Evolutionary conservation across 2,329 filamentous ascomycete genomes (phyloP).

Genomic region (Colletotrichum chrysophilum): DNA sequence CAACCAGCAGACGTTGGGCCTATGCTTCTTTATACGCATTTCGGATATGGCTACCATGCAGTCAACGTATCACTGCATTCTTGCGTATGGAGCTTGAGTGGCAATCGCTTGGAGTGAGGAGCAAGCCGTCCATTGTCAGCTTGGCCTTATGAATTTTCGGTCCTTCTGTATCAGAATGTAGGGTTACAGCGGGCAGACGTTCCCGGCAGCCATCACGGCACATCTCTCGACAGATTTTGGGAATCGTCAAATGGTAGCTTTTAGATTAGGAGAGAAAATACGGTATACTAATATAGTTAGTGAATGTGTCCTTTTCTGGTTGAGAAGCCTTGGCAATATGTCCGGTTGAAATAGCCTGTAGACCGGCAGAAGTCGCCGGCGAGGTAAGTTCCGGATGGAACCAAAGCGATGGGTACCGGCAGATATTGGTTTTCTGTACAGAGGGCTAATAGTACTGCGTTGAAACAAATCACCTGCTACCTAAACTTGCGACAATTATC

Average conservation of each 20-base stretch:
- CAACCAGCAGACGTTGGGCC: not conserved
- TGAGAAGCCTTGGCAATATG: not conserved
- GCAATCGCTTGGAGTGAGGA: not conserved
- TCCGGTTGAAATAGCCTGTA: not conserved
- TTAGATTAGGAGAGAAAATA: not conserved
- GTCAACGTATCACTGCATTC: not conserved
- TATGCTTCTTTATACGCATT: not conserved
- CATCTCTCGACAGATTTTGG: not conserved
- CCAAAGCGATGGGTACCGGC: not conserved
- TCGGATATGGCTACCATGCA: not conserved
- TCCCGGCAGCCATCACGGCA: not conserved
- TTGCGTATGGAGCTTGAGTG: not conserved
- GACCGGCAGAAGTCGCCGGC: constrained; percentile 6
- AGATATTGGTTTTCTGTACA: not conserved
- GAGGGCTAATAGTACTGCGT: not conserved
- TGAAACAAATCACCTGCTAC: not conserved
- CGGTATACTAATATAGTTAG: not conserved
- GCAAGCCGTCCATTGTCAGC: not conserved
- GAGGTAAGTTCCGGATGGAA: not conserved
- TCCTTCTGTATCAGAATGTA: not conserved
- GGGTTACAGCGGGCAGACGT: not conserved
- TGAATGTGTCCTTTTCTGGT: not conserved
- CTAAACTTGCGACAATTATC: not conserved
- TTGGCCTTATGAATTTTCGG: not conserved
- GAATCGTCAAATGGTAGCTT: not conserved